A percentile compares a stretch with the other conserved stretches of the same genome.
Conservation (phyloP, 2,329 filamentous ascomycete species). For the Monosporascus sp. region DNA sequence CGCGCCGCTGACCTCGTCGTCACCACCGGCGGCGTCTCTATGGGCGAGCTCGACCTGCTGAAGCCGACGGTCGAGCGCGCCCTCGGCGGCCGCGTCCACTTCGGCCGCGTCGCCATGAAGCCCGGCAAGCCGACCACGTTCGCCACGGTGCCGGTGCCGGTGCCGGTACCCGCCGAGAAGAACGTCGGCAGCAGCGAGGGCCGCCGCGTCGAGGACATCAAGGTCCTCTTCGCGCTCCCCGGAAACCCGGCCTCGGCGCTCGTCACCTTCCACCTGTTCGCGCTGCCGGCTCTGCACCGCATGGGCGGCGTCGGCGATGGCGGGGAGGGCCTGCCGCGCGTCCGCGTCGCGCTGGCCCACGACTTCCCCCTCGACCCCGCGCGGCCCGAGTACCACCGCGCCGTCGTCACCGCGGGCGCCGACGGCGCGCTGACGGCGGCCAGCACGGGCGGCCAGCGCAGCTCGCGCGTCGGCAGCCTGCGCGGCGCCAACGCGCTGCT, state of each 20-base stretch:
- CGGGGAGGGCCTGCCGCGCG: constrained; percentile 64
- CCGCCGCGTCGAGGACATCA: constrained; percentile 54
- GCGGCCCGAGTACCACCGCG: constrained; percentile 87
- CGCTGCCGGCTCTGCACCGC: constrained; percentile 79
- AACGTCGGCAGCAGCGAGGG: constrained; percentile 32
- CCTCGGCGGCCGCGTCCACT: constrained; percentile 89
- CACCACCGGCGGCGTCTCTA: constrained; percentile 90
- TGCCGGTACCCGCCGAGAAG: constrained; percentile 67
- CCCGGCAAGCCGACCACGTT: constrained; percentile 97
- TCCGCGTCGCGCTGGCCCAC: constrained; percentile 66
- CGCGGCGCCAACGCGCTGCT: constrained; percentile 83
- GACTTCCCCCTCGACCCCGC: constrained; percentile 69
- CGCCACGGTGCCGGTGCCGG: constrained; percentile 77
- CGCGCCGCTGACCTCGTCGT: constrained; percentile 74
- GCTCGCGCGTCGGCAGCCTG: constrained; percentile 82
- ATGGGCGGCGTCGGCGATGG: constrained; percentile 56
- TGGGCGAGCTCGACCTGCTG: constrained; percentile 94
- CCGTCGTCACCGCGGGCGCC: constrained; percentile 57
- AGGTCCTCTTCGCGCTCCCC: constrained; percentile 81
- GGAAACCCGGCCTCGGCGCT: constrained; percentile 92
- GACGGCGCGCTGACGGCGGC: constrained; percentile 67
- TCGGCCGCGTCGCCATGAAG: constrained; percentile 95
- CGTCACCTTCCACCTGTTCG: constrained; percentile 91
- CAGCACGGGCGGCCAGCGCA: constrained; percentile 87
- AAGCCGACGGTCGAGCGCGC: constrained; percentile 92